Evolutionary conservation across 768 basidiomycete species (phyloP).

Genomic region (Xerocomellus amylosporus): DNA sequence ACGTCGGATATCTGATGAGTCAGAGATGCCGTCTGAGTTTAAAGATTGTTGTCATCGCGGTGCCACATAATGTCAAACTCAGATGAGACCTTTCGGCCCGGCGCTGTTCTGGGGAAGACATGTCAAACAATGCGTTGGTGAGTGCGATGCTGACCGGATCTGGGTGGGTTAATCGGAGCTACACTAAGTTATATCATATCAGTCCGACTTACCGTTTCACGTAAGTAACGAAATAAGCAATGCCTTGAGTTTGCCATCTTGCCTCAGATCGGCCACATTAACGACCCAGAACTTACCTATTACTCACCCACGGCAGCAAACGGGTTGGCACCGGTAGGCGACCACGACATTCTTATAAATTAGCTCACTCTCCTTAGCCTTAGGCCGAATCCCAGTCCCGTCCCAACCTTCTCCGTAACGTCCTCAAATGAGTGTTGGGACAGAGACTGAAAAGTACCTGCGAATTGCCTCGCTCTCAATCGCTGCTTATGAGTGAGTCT

Average conservation of each 20-base stretch:
- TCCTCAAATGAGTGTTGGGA: slow-evolving; percentile 16
- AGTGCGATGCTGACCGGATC: too few species aligned
- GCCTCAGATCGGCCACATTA: slow-evolving; percentile 1
- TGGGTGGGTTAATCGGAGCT: background rate
- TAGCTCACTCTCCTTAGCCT: background rate
- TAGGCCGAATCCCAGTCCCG: background rate
- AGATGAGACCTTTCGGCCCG: background rate
- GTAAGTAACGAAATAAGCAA: background rate
- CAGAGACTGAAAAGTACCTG: slow-evolving; percentile 31
- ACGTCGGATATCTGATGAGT: background rate
- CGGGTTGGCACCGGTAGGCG: slow-evolving; percentile 7
- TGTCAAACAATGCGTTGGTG: too few species aligned
- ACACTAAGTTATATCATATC: background rate
- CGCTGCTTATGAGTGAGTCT: slow-evolving; percentile 38
- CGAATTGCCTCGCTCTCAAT: slow-evolving; percentile 37
- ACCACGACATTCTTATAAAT: slow-evolving; percentile 20
- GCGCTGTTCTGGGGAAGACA: background rate
- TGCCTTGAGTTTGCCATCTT: background rate
- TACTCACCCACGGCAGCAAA: slow-evolving; percentile 19
- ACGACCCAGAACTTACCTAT: background rate
- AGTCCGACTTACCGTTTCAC: slow-evolving; percentile 5
- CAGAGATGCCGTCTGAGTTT: background rate
- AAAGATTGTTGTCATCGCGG: background rate
- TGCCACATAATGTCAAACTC: slow-evolving; percentile 1
- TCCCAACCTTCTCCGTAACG: background rate